Percentiles rank a stretch among this genome's conserved stretches.
Evolutionary conservation across 441 rosid species (phyloP).

Genomic region (Gossypium laxum): DNA sequence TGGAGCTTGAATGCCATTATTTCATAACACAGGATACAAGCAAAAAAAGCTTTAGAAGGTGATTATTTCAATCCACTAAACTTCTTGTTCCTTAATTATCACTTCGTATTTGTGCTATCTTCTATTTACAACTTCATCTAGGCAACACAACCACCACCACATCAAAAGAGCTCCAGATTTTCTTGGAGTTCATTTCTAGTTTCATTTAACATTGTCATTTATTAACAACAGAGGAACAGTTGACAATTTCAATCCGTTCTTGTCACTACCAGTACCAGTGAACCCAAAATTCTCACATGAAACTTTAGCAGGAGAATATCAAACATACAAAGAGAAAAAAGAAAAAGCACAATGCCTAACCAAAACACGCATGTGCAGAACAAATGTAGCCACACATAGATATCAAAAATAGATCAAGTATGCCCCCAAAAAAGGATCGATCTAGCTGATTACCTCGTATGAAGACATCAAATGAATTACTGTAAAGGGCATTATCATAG

Average conservation of each 20-base stretch:
- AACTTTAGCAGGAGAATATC: not conserved
- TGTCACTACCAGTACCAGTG: not conserved
- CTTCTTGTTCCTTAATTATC: not conserved
- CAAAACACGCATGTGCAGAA: not conserved
- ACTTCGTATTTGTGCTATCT: not conserved
- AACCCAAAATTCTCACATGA: not conserved
- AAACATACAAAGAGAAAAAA: not conserved
- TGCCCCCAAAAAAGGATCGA: not conserved
- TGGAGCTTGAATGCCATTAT: not conserved
- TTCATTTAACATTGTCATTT: not conserved
- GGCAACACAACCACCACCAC: not conserved
- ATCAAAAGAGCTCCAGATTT: not conserved
- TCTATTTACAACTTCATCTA: not conserved
- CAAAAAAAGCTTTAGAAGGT: not conserved
- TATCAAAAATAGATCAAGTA: not conserved
- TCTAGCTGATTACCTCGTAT: slow-evolving; percentile 47
- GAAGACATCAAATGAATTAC: slow-evolving; percentile 90
- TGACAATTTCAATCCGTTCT: not conserved
- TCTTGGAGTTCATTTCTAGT: not conserved
- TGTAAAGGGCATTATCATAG: slow-evolving; percentile 54
- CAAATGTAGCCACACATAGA: slow-evolving; percentile 1
- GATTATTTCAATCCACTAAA: not conserved
- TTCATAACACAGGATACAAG: not conserved
- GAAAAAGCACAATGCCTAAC: not conserved
- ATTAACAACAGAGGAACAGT: not conserved